Percentiles rank a stretch among this genome's conserved stretches.
phyloP scores from a whole-genome alignment of 2,329 filamentous ascomycete species.

The Cordyceps fumosorosea region DNA sequence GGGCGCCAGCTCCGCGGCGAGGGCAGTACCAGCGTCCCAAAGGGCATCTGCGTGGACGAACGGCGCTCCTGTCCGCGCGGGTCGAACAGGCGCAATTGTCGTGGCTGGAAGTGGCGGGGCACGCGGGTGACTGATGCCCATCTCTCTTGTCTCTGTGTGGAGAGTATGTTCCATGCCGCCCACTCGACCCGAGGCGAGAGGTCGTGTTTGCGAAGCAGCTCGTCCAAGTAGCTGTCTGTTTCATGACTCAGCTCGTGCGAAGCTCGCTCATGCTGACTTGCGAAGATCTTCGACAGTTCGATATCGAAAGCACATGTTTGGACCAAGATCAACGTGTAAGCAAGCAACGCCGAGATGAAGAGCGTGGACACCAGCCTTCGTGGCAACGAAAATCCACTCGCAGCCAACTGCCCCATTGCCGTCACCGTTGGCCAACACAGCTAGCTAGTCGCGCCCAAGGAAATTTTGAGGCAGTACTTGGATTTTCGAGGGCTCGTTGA shows the following conservation, averaged over 20 bases:
- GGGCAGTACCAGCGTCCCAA: slow-evolving; percentile 25
- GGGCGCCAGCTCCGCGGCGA: slow-evolving; percentile 24
- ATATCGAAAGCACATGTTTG: background rate
- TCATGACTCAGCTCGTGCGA: background rate
- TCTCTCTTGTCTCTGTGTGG: background rate
- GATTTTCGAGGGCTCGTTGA: background rate
- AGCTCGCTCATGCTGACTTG: background rate
- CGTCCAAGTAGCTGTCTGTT: background rate
- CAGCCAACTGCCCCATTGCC: slow-evolving; percentile 3
- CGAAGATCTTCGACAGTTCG: background rate
- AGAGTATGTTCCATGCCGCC: slow-evolving; percentile 1
- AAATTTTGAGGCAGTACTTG: background rate
- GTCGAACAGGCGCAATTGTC: background rate
- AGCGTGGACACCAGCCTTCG: background rate
- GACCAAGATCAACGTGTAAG: background rate
- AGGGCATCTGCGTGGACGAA: background rate
- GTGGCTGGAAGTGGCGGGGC: background rate
- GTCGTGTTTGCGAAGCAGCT: background rate
- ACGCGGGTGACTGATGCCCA: slow-evolving; percentile 7
- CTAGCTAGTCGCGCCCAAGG: background rate
- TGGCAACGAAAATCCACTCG: background rate
- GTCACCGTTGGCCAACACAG: background rate
- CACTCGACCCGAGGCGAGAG: slow-evolving; percentile 7
- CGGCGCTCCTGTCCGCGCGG: background rate
- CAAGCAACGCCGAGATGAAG: background rate